These are phyloP conservation scores for Saccharomycopsis phalli DNA, from an alignment of 1,139 yeast genomes.

Conservation along the genomic window DNA sequence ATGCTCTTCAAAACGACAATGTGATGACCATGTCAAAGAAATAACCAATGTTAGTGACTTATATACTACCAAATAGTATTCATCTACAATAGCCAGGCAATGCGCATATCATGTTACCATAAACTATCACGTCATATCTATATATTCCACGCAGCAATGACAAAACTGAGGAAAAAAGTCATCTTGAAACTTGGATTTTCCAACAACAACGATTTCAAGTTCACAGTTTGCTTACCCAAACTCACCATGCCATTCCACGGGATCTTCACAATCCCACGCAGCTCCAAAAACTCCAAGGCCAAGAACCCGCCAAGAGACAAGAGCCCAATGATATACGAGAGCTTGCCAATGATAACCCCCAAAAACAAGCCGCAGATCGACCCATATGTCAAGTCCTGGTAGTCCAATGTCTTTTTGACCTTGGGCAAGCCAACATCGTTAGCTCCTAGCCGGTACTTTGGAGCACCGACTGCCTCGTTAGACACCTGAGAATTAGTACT, in stretches of 20 bases:
- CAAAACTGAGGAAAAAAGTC: constrained; percentile 46
- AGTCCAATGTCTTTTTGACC: constrained; percentile 35
- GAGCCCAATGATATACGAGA: constrained; percentile 45
- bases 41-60: too few relatives aligned
- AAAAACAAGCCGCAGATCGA: constrained; percentile 48
- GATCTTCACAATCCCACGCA: constrained; percentile 41
- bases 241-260: constrained; percentile 45
- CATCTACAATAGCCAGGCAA: too few relatives aligned
- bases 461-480: too few relatives aligned
- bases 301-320: constrained; percentile 39
- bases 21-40: constrained; percentile 92
- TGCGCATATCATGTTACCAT: too few relatives aligned
- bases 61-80: too few relatives aligned
- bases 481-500: too few relatives aligned
- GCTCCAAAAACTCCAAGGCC: constrained; percentile 43
- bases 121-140: constrained; percentile 22
- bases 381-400: constrained; percentile 53
- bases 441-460: too few relatives aligned
- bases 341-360: constrained; percentile 52
- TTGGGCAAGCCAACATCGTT: neutral
- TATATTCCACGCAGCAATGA: constrained; percentile 54
- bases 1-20: constrained; percentile 94
- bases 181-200: constrained; percentile 53
- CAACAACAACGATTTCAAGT: constrained; percentile 42
- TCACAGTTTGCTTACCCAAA: constrained; percentile 42